phyloP scores from a whole-genome alignment of 805 yeast genomes.

The Kregervanrija delftensis region DNA sequence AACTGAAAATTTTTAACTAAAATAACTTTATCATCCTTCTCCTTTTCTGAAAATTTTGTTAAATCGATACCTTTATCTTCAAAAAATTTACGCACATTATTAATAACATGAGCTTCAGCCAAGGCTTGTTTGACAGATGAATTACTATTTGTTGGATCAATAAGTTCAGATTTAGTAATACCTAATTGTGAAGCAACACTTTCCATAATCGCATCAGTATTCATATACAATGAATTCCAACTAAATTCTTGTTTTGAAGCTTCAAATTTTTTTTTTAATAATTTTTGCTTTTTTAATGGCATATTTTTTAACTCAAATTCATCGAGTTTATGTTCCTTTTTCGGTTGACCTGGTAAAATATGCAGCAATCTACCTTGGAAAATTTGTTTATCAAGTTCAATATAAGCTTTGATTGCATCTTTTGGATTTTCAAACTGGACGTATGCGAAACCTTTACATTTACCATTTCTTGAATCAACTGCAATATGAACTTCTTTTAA shows the following conservation, averaged over 20 bases:
- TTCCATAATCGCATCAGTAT: constrained; percentile 84
- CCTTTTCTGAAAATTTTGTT: constrained; percentile 56
- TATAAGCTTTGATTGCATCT: constrained; percentile 72
- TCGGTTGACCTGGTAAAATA: constrained; percentile 76
- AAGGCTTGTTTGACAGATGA: constrained; percentile 95
- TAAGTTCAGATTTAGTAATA: constrained; percentile 69
- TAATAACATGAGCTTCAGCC: constrained; percentile 94
- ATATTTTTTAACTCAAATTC: constrained; percentile 87
- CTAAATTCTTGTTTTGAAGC: constrained; percentile 85
- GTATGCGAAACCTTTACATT: constrained; percentile 90
- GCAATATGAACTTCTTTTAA: constrained; percentile 91
- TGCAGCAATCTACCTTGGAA: constrained; percentile 93
- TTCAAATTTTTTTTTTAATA: constrained; percentile 72
- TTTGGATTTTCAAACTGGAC: constrained; percentile 60
- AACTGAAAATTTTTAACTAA: constrained; percentile 86
- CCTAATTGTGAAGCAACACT: constrained; percentile 85
- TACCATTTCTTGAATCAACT: constrained; percentile 80
- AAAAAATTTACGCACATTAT: constrained; percentile 82
- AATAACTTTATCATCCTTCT: constrained; percentile 73
- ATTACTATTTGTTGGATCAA: constrained; percentile 79
- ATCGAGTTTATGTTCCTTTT: constrained; percentile 76
- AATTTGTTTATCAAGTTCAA: constrained; percentile 72
- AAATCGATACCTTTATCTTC: constrained; percentile 82
- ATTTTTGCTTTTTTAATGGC: constrained; percentile 88
- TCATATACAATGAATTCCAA: constrained; percentile 93